These are phyloP conservation scores for Phytophthora nicotianae DNA, from an alignment of 352 stramenopile genomes.

Conservation along the genomic window DNA sequence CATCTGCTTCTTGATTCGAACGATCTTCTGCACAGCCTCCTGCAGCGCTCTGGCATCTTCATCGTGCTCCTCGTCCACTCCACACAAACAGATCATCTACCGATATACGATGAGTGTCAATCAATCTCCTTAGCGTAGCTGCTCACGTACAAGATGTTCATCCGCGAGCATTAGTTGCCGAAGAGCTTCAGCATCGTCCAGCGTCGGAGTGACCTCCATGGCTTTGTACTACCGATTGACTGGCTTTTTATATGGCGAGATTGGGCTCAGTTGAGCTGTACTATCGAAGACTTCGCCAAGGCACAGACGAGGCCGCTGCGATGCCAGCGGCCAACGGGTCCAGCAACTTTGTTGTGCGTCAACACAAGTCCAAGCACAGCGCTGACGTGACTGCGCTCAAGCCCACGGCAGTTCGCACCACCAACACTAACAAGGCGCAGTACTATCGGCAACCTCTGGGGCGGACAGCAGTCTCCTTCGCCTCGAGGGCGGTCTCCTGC, in stretches of 20 bases:
- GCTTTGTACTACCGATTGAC: slow-evolving; percentile 16
- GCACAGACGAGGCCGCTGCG: not conserved
- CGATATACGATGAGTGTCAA: not conserved
- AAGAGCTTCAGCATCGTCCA: slow-evolving; percentile 29
- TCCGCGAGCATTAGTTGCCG: slow-evolving; percentile 37
- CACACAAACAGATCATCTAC: slow-evolving; percentile 59
- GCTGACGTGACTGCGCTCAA: slow-evolving; percentile 1
- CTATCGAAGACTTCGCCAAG: slow-evolving; percentile 2
- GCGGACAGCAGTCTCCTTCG: not conserved
- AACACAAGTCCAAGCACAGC: slow-evolving; percentile 12
- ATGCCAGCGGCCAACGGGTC: slow-evolving; percentile 15
- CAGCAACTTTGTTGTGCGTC: slow-evolving; percentile 4
- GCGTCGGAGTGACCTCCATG: slow-evolving; percentile 26
- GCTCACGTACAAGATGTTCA: slow-evolving; percentile 47
- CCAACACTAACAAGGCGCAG: slow-evolving; percentile 15
- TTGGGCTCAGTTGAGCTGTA: not conserved
- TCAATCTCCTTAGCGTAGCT: not conserved
- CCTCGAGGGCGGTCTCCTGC: slow-evolving; percentile 2
- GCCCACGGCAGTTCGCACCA: slow-evolving; percentile 1
- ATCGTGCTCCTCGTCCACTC: slow-evolving; percentile 32
- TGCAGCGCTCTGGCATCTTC: slow-evolving; percentile 25
- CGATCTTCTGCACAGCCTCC: slow-evolving; percentile 48
- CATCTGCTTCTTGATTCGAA: slow-evolving; percentile 63
- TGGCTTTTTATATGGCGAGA: slow-evolving; percentile 23
- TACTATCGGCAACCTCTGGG: not conserved